Conservation (phyloP, 805 yeast genomes). For the Trichomonascus vanleenenianus region DNA sequence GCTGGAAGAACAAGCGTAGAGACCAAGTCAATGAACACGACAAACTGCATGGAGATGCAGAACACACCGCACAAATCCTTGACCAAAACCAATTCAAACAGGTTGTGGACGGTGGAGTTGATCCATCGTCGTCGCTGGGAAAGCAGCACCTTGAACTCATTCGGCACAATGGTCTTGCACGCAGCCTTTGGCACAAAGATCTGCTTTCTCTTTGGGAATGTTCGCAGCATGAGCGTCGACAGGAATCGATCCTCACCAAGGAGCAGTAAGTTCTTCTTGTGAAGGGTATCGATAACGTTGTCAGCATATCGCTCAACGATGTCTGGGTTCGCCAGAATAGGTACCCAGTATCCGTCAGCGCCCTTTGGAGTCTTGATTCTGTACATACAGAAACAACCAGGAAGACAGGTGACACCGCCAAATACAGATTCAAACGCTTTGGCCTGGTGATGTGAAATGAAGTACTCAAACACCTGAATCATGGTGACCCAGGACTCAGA, state of each 20-base stretch:
- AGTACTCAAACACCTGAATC: constrained; percentile 90
- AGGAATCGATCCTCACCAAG: constrained; percentile 88
- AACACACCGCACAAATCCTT: constrained; percentile 89
- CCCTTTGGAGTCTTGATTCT: constrained; percentile 88
- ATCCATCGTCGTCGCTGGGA: constrained; percentile 98
- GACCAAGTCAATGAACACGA: constrained; percentile 70
- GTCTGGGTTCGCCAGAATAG: constrained; percentile 86
- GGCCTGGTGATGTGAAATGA: constrained; percentile 88
- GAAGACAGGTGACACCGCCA: constrained; percentile 91
- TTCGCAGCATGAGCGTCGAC: constrained; percentile 75
- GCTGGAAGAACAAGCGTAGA: constrained; percentile 88
- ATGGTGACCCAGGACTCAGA: constrained; percentile 81
- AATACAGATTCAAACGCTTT: constrained; percentile 93
- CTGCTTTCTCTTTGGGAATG: constrained; percentile 86
- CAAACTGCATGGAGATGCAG: constrained; percentile 92
- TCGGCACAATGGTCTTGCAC: constrained; percentile 89
- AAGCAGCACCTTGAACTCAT: constrained; percentile 63
- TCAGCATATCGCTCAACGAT: constrained; percentile 88
- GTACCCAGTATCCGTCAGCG: constrained; percentile 77
- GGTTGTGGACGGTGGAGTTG: constrained; percentile 87
- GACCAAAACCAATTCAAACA: constrained; percentile 78
- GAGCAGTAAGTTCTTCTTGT: constrained; percentile 73
- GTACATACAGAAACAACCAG: constrained; percentile 92
- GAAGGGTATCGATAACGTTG: constrained; percentile 75
- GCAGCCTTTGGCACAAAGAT: constrained; percentile 84